phyloP scores from a whole-genome alignment of 2,329 filamentous ascomycete genomes.

The Septoria petroselini region DNA sequence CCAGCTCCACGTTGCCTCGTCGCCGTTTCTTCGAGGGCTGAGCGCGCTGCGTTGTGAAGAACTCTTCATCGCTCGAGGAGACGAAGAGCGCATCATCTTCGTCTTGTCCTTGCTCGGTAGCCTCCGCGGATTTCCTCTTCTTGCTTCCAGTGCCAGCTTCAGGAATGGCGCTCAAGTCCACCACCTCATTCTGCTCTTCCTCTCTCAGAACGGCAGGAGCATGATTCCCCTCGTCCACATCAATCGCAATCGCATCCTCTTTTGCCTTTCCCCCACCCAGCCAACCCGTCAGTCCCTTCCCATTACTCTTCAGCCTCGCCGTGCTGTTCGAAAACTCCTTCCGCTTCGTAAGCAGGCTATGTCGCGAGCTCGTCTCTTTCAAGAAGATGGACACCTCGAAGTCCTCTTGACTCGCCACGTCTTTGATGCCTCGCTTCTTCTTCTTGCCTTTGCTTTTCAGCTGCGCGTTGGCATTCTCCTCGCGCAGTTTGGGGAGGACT shows the following conservation, averaged over 20 bases:
- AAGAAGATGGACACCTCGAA: conserved; percentile 95
- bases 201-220: conserved; percentile 50
- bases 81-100: conserved; percentile 39
- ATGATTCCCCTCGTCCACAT: conserved; percentile 46
- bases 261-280: conserved; percentile 32
- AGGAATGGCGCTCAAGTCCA: conserved; percentile 58
- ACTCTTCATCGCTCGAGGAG: conserved; percentile 39
- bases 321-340: conserved; percentile 61
- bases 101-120: conserved; percentile 24
- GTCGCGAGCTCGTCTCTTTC: conserved; percentile 77
- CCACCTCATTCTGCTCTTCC: conserved; percentile 59
- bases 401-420: conserved; percentile 82
- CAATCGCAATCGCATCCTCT: conserved; percentile 43
- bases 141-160: conserved; percentile 37
- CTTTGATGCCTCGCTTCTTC: conserved; percentile 77
- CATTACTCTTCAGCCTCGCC: conserved; percentile 44
- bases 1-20: conserved; percentile 4
- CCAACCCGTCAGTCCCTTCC: conserved; percentile 49
- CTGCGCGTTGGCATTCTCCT: conserved; percentile 66
- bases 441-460: conserved; percentile 63
- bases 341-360: conserved; percentile 80
- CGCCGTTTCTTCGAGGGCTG: conserved; percentile 30
- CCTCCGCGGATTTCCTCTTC: conserved; percentile 22
- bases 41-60: conserved; percentile 34
- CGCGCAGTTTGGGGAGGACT: conserved; percentile 84